phyloP scores from a whole-genome alignment of 75 land plant genomes.

The Pinus albicaulis region DNA sequence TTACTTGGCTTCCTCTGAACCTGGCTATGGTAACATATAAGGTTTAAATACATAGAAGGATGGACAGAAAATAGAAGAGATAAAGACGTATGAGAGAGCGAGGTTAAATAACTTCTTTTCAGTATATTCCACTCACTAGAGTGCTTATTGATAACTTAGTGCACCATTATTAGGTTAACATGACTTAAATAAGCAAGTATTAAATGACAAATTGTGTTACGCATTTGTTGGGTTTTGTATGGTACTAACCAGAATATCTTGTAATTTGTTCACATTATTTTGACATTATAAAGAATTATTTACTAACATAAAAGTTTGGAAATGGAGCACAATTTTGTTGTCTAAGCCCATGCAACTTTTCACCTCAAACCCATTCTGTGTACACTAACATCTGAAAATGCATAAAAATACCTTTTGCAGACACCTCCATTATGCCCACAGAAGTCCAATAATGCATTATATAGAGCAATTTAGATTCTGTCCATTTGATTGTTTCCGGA shows the following conservation, averaged over 20 bases:
- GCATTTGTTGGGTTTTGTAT: no score
- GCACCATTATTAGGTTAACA: no score
- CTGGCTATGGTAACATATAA: no score
- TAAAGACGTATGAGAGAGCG: no score
- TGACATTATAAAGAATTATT: neutral
- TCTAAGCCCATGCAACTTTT: neutral
- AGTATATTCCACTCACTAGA: no score
- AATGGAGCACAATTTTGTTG: neutral
- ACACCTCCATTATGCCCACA: neutral
- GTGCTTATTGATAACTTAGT: no score
- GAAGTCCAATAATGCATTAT: neutral
- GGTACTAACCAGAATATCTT: neutral
- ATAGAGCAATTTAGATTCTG: neutral
- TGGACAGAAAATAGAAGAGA: no score
- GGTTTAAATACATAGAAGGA: no score
- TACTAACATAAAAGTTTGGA: constrained; percentile 2
- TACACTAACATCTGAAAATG: neutral
- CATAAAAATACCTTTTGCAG: neutral
- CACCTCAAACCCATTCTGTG: neutral
- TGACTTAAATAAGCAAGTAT: no score
- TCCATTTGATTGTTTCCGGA: neutral
- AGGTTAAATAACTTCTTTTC: no score
- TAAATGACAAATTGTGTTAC: no score
- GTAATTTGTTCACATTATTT: neutral
- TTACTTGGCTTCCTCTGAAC: no score